Base-by-base conservation (phyloP, 768 basidiomycete genomes). In the Boletus coccyginus region DNA sequence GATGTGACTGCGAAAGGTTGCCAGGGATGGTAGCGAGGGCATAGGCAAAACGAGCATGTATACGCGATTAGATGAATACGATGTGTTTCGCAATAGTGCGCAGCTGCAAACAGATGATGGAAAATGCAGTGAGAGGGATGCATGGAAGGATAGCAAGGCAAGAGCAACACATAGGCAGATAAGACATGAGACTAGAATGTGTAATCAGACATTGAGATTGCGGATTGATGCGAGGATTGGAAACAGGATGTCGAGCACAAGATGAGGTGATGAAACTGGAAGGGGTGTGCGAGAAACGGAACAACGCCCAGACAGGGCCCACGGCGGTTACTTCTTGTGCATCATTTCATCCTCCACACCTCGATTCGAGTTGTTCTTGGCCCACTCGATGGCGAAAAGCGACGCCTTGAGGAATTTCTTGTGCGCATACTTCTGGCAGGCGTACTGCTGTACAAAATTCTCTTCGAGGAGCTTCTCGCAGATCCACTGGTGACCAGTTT, bases 321-420 rank as follows among this genome's bases (percentile, higher is more conserved):
- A 21, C 21, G 21, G 50, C 43, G 57, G 45, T 66, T 60, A 70
- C 60, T 70, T 71, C 62, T 70, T 71, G 64, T 60, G 64, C 66
- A 71, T 58, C 61, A 65, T 59, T 38, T 54, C 54, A 43, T 64
- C 69, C 51, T 70, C 67, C 62, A 47, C 68, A 65, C 73, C 72
- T 54, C 66, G 76, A 50, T 66, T 70, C 63, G 75, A 62, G 68
- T 84, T 78, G 40, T 70, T 73, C 62, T 77, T 82, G 43, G 88
- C 87, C 87, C 87, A 90, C 53, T 88, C 81, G 66, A 89, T 79
- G 42, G 90, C 90, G 66, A 85, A 92, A 39, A 82, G 71, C 19
- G 88, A 87, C 32, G 90, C 96, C 74, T 96, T 93, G 70, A 98
- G 85, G 83, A 97, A 98, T 74, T 94, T 95, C 86, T 95, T 97